Evolutionary conservation across 345 rosid genomes (phyloP), one percentile per base, ranked within the genome.

Genomic region (Passiflora organensis): DNA sequence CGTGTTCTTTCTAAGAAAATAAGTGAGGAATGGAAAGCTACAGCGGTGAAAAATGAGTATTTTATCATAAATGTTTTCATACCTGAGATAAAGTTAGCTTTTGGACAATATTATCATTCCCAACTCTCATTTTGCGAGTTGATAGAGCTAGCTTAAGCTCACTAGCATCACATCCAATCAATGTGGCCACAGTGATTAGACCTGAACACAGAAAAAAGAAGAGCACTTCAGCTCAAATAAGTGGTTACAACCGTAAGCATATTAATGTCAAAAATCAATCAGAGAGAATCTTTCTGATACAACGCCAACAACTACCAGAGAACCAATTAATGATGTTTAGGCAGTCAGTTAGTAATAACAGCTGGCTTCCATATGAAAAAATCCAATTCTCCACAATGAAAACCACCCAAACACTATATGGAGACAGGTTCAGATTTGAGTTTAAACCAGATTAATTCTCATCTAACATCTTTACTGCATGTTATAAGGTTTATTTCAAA

Each of bases 81-180:
- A 86, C 99, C 94, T 93, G 99, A 12, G 95, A 76, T 55, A 80
- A 66, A 2, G 96, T 86, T 56, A 93, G 80, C 73, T 84, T 86
- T 66, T 93, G 96, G 64, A 85, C 80, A 63, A 93, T 84, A 57
- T 69, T 93, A 62, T 93, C 99, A 58, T 78, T 86, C 43, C 97
- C 93, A 74, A 86, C 97, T 80, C 76, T 85, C 96, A 93, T 93
- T 51, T 84, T 89, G 61, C 88, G 95, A 61, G 87, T 86, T 32
- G 99, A 86, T 64, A 93, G 64, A 70, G 95, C 83, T 38, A 84
- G 65, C 64, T 65, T 93, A 55, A 93, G 91, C 53, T 80, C 87
- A 19, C 28, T 77, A 68, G 63, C 60, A 58, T 68, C 55, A 68
- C 96, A 89, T 57, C 97, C 99, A 69, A 89, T 82, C 81, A 93